phyloP scores from a whole-genome alignment of 352 stramenopile genomes.

The Pythium folliculosum region DNA sequence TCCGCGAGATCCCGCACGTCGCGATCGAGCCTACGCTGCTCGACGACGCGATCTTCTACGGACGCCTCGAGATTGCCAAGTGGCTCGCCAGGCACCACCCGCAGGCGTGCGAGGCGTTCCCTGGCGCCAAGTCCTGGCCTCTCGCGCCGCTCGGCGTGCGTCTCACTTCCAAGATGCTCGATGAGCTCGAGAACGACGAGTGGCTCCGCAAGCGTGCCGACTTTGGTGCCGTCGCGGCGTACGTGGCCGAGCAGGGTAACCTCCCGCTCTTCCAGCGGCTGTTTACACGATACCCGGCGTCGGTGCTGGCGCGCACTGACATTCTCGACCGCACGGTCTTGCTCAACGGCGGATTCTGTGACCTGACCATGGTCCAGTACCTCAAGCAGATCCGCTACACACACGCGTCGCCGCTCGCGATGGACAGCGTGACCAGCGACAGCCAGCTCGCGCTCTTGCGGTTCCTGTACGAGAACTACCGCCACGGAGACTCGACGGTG shows the following conservation, averaged over 20 bases:
- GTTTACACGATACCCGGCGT: not conserved
- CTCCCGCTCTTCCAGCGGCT: slow-evolving; percentile 2
- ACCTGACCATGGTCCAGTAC: not conserved
- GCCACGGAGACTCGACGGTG: not conserved
- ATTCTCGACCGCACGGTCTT: slow-evolving; percentile 6
- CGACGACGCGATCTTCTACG: slow-evolving; percentile 16
- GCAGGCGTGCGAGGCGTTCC: slow-evolving; percentile 1
- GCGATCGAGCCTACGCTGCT: slow-evolving; percentile 6
- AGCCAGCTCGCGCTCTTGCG: not conserved
- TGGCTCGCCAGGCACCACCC: slow-evolving; percentile 6
- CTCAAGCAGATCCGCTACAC: slow-evolving; percentile 5
- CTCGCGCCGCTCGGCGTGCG: not conserved
- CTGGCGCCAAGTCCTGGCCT: not conserved
- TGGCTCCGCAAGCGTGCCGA: slow-evolving; percentile 3
- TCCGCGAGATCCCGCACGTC: slow-evolving; percentile 1
- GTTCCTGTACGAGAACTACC: slow-evolving; percentile 9
- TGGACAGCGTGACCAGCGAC: slow-evolving; percentile 12
- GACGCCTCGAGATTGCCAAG: slow-evolving; percentile 6
- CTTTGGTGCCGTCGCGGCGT: slow-evolving; percentile 8
- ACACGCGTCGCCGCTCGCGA: slow-evolving; percentile 6
- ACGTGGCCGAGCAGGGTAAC: slow-evolving; percentile 7
- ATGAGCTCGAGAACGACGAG: not conserved
- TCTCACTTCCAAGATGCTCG: not conserved
- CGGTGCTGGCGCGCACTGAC: not conserved
- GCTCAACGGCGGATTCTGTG: not conserved